A percentile compares a stretch with the other conserved stretches of the same genome.
Evolutionary conservation across 345 rosid genomes (phyloP).

Genomic region (Citrus inodora): DNA sequence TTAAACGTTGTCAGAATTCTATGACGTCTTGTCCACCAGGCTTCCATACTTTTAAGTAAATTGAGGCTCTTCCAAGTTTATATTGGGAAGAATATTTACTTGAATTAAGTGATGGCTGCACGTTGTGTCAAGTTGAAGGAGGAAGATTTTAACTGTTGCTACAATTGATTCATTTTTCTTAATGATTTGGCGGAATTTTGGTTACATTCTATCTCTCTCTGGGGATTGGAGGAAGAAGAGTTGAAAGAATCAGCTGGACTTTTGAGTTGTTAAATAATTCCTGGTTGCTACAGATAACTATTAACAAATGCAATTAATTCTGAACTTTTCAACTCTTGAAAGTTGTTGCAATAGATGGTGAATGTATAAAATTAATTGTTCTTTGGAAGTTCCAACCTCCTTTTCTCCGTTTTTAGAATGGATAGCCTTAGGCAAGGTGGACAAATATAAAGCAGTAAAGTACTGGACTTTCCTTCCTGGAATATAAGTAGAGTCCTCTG

Average conservation of each 20-base stretch:
- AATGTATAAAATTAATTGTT: neutral
- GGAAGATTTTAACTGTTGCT: neutral
- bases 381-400: neutral
- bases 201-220: neutral
- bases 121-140: neutral
- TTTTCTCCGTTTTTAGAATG: neutral
- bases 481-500: neutral
- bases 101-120: neutral
- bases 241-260: neutral
- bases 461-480: neutral
- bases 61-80: neutral
- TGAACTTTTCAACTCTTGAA: conserved; percentile 1
- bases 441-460: too few species aligned
- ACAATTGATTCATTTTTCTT: neutral
- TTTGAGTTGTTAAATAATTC: neutral
- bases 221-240: neutral
- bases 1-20: neutral
- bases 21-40: neutral
- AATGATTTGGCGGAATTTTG: neutral
- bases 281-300: neutral
- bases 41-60: neutral
- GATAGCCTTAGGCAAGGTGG: neutral
- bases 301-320: neutral
- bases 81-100: neutral
- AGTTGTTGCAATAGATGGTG: neutral